Percentiles rank a stretch among this genome's conserved stretches.
These are phyloP conservation scores for Coemansia sp. DNA, from an alignment of 192 early-diverging fungal species.

Conservation along the genomic window DNA sequence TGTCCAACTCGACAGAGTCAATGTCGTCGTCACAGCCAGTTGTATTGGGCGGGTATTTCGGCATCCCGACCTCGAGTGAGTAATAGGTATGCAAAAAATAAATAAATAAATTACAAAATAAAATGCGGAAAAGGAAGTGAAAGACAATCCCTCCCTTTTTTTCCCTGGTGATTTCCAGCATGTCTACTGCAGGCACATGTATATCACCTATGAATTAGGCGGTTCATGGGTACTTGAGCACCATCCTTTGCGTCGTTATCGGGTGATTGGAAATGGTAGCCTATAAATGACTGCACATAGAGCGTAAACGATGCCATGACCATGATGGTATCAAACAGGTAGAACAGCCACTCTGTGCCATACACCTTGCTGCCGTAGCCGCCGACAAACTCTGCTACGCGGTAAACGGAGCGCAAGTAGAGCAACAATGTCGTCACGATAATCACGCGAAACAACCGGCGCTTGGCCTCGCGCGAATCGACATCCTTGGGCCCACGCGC, in stretches of 20 bases:
- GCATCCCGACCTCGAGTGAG: not conserved
- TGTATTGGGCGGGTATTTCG: not conserved
- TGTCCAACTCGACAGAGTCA: not conserved
- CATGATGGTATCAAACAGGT: slow-evolving; percentile 25
- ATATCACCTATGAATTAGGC: not conserved
- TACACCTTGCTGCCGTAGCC: slow-evolving; percentile 23
- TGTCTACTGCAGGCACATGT: not conserved
- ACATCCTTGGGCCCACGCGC: slow-evolving; percentile 2
- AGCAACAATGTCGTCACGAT: slow-evolving; percentile 22
- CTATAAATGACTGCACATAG: slow-evolving; percentile 38
- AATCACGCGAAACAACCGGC: slow-evolving; percentile 16
- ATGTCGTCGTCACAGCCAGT: not conserved
- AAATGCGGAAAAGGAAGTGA: not conserved
- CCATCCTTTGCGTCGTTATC: not conserved
- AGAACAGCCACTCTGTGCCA: slow-evolving; percentile 30
- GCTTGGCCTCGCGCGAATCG: slow-evolving; percentile 1
- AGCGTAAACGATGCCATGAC: slow-evolving; percentile 25
- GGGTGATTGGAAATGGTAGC: slow-evolving; percentile 13
- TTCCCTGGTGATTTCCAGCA: not conserved
- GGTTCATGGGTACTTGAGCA: not conserved
- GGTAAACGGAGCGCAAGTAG: slow-evolving; percentile 25
- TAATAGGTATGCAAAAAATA: not conserved
- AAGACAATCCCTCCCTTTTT: not conserved
- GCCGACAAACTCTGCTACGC: slow-evolving; percentile 27
- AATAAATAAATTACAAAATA: not conserved